Evolutionary conservation across 352 stramenopile genomes (phyloP), one percentile per base, ranked within the genome.

Genomic region (Globisporangium parvum): DNA sequence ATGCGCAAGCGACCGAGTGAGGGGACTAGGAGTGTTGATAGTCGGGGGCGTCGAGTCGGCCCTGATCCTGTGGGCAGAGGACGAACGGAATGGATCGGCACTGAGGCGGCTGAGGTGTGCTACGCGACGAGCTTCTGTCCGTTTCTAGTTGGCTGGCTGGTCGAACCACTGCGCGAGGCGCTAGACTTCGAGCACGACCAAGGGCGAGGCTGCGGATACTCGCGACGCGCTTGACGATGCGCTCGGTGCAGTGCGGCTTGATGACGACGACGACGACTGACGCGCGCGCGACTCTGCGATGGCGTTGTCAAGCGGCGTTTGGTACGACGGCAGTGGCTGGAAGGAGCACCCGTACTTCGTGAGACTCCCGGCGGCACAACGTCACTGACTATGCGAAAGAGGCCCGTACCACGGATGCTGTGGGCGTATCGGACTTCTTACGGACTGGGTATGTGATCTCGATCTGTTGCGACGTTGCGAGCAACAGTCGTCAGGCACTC

Each of bases 361-460:
- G 10, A 50, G 14, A 56, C 21, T 23, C 23, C 11, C 5, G 12
- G 17, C 23, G 15, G 17, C 6, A 37, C 9, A 33, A 21, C 21
- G 3, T 26, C 15, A 3, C 14, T 2, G 6, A n/a, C 10, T 3
- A 50, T 23, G n/a, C 2, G 6, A 31, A 33, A 6, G 9, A 31
- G 23, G 6, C 10, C 4, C 41, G 41, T 24, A 47, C 41, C 41
- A 8, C 41, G 23, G 18, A 9, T 12, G 41, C n/a, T 37, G 31
- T 37, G 6, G 0, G 10, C 12, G 20, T 18, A 15, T 15, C 20
- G 3, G 54, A 12, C 55, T 60, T 86, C 15, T 47, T 56, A 1
- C 55, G 57, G 26, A 76, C 45, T 0, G 79, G 78, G 50, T 85
- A 89, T 18, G 68, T 73, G 57, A 89, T 85, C 60, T 86, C 76